Conservation (phyloP, 306 rosid genomes). For the Dryas octopetala region DNA sequence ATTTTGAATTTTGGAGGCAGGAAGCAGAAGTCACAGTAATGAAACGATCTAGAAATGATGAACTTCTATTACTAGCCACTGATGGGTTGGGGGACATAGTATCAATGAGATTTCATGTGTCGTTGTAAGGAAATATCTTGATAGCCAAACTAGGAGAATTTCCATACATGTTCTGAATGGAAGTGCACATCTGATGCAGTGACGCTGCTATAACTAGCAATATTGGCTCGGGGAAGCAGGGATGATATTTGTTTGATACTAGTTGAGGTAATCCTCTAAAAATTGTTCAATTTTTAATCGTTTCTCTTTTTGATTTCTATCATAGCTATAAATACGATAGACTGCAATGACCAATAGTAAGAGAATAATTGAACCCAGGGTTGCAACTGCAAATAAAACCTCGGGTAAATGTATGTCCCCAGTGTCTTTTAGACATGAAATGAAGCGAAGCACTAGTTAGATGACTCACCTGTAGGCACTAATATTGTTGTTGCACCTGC, state of each 20-base stretch:
- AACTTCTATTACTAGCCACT: too few species aligned
- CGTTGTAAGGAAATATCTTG: too few species aligned
- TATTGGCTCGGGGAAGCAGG: neutral
- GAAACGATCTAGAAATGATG: too few species aligned
- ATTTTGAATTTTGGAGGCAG: too few species aligned
- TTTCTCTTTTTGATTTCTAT: constrained; percentile 7
- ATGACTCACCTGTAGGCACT: constrained; percentile 28
- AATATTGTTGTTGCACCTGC: constrained; percentile 12
- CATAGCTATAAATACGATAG: neutral
- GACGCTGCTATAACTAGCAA: too few species aligned
- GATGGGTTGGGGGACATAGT: too few species aligned
- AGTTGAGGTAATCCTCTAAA: constrained; percentile 35
- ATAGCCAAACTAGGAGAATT: too few species aligned
- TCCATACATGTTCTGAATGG: too few species aligned
- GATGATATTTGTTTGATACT: constrained; percentile 24
- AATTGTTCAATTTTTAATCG: constrained; percentile 27
- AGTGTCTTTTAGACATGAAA: neutral
- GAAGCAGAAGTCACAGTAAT: too few species aligned
- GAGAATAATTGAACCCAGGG: neutral
- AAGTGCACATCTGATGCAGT: too few species aligned
- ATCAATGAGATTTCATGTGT: too few species aligned
- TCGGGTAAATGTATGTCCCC: neutral
- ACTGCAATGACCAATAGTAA: neutral
- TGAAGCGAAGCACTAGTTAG: neutral
- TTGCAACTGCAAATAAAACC: neutral